Conservation (phyloP, 345 rosid genomes). For the Eucalyptus viminalis region DNA sequence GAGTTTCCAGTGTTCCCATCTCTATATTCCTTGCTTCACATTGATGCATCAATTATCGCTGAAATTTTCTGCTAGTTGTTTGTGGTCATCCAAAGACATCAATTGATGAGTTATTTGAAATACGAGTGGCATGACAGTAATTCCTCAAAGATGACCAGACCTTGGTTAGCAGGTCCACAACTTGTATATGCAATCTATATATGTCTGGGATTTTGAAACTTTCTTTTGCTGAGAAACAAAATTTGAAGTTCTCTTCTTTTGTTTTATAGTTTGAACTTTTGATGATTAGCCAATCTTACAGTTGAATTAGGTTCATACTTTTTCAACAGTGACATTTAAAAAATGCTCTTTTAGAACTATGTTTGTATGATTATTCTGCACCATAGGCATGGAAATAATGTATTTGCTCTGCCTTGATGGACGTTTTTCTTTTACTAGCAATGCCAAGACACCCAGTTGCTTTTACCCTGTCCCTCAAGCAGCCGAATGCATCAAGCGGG, state of each 20-base stretch:
- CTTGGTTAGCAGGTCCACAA: neutral
- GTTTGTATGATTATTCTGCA: neutral
- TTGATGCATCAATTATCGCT: neutral
- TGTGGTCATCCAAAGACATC: neutral
- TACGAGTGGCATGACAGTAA: neutral
- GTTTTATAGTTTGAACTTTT: neutral
- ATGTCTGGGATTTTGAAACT: neutral
- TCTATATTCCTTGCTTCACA: neutral
- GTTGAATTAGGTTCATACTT: neutral
- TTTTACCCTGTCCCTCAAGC: conserved; percentile 97
- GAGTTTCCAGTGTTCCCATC: neutral
- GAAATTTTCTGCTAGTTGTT: neutral
- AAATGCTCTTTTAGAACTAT: neutral
- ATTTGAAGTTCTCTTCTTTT: neutral
- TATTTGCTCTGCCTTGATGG: neutral
- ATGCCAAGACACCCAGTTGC: conserved; percentile 87
- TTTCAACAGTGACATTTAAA: neutral
- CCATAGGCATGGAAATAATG: neutral
- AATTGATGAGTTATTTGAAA: neutral
- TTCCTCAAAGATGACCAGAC: neutral
- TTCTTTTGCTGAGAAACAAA: neutral
- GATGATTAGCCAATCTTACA: neutral
- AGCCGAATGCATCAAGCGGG: conserved; percentile 66
- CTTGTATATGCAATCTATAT: neutral
- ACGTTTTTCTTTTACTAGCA: conserved; percentile 43